phyloP scores from a whole-genome alignment of 176 grass and related monocot genomes.

The Oryza longistaminata region DNA sequence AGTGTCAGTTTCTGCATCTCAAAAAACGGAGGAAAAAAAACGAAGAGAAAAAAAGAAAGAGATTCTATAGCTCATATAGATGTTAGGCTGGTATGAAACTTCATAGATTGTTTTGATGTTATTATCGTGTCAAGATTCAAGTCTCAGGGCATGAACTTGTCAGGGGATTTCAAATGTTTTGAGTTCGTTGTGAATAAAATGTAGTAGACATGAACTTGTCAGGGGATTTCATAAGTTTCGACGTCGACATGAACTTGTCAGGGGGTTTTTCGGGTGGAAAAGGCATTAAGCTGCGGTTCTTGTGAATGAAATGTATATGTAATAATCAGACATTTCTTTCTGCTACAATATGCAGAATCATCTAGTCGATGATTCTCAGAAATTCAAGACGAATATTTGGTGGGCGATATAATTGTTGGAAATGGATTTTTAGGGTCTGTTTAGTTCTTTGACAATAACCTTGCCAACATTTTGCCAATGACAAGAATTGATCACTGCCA shows the following conservation, averaged over 20 bases:
- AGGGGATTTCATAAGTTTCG: too few relatives aligned
- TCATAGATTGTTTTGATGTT: conserved; percentile 1
- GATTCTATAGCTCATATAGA: background rate
- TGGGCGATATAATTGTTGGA: too few relatives aligned
- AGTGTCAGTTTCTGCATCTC: background rate
- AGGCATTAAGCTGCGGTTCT: background rate
- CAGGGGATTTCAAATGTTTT: background rate
- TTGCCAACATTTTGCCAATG: too few relatives aligned
- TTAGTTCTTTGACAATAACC: too few relatives aligned
- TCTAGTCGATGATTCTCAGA: background rate
- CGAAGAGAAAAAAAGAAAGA: background rate
- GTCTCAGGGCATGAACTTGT: conserved; percentile 13
- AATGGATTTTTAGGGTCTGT: too few relatives aligned
- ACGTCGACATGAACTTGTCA: background rate
- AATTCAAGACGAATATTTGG: background rate
- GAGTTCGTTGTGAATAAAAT: background rate
- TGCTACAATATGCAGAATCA: conserved; percentile 4
- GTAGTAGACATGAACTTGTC: background rate
- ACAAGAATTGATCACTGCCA: too few relatives aligned
- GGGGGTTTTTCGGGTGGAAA: background rate
- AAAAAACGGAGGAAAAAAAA: background rate
- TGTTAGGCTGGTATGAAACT: background rate
- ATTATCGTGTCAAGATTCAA: background rate
- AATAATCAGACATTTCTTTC: conserved; percentile 24
- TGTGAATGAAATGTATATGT: conserved; percentile 32